Conservation (phyloP, 164 flowering plant species). For the Nelumbo lutea region DNA sequence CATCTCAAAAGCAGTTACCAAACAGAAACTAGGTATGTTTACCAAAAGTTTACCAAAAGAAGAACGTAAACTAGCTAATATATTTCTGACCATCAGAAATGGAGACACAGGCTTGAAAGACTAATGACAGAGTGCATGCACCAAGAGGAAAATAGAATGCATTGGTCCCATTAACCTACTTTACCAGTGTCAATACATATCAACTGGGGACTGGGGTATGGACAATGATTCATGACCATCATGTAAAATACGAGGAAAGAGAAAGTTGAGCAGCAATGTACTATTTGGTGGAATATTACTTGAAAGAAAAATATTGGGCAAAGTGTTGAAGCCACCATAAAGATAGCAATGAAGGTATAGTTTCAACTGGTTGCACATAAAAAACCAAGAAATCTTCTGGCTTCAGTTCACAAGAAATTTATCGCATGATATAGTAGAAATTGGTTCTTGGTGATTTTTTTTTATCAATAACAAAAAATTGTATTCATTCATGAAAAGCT, state of each 20-base stretch:
- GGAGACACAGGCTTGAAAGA: neutral
- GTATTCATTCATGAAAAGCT: too few relatives aligned
- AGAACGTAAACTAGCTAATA: too few relatives aligned
- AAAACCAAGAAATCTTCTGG: neutral
- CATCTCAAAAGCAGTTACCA: neutral
- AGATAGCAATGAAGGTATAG: neutral
- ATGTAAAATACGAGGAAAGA: neutral
- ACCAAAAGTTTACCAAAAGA: neutral
- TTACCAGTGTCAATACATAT: neutral
- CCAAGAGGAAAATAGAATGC: neutral
- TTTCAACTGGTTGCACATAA: neutral
- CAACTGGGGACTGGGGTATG: neutral
- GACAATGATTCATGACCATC: too few relatives aligned
- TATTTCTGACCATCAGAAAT: too few relatives aligned
- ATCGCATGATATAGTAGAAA: too few relatives aligned
- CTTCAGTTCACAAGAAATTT: too few relatives aligned
- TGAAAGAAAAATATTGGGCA: neutral
- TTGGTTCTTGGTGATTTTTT: too few relatives aligned
- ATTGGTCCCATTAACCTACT: neutral
- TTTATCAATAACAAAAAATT: too few relatives aligned
- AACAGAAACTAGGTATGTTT: neutral
- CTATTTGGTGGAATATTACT: neutral
- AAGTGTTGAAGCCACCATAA: neutral
- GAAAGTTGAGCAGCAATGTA: neutral
- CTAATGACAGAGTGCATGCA: neutral